A percentile compares a stretch with the other conserved stretches of the same genome.
These are phyloP conservation scores for Juncus inflexus DNA, from an alignment of 176 grass and related monocot genomes.

Conservation along the genomic window DNA sequence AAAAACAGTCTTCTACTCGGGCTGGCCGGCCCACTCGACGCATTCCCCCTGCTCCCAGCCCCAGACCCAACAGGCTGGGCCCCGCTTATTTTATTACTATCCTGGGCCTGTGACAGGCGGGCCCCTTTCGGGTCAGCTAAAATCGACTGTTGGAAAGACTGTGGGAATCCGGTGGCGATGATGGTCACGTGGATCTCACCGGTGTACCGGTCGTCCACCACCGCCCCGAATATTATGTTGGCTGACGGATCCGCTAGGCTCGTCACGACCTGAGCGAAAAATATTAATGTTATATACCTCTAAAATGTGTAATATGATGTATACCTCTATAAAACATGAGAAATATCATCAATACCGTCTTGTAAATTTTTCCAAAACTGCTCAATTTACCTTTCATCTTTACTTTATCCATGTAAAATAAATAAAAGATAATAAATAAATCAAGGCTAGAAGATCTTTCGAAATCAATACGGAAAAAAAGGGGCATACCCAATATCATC, in stretches of 20 bases:
- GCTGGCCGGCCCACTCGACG: constrained; percentile 28
- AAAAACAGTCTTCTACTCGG: constrained; percentile 62
- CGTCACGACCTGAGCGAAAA: constrained; percentile 72
- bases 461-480: no score
- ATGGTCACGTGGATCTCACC: constrained; percentile 93
- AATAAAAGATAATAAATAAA: no score
- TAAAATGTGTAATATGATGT: no score
- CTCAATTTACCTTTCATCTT: no score
- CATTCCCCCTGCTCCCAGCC: constrained; percentile 17
- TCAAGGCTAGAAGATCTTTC: no score
- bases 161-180: constrained; percentile 85
- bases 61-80: constrained; percentile 17
- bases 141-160: constrained; percentile 89
- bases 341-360: background rate
- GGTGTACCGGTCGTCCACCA: constrained; percentile 81
- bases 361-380: no score
- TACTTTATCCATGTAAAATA: no score
- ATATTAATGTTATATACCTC: no score
- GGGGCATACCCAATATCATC: no score
- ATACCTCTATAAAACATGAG: background rate
- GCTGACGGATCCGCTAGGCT: constrained; percentile 91
- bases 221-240: constrained; percentile 95
- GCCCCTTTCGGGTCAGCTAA: constrained; percentile 64
- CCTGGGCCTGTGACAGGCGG: constrained; percentile 45
- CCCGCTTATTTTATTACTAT: constrained; percentile 29